These are phyloP conservation scores for Maudiozyma bulderi DNA, from an alignment of 805 yeast species.

Conservation along the genomic window DNA sequence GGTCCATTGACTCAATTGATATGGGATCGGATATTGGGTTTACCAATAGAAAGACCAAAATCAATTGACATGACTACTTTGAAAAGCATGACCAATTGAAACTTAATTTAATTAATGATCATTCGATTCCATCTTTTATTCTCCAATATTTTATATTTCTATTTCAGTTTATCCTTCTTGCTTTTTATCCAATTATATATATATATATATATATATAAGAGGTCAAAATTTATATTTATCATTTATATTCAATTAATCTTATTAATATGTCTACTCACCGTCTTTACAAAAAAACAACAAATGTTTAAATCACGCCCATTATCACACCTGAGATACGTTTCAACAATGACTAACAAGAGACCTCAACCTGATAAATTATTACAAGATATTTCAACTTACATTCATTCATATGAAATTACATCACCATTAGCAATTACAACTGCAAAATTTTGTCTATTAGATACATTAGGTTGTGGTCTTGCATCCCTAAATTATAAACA, in stretches of 20 bases:
- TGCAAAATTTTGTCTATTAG: constrained; percentile 46
- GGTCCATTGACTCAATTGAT: constrained; percentile 74
- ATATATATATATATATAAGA: too few species aligned
- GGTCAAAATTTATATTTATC: neutral
- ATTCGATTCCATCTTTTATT: neutral
- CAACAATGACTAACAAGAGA: constrained; percentile 31
- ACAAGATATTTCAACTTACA: constrained; percentile 40
- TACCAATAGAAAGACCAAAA: constrained; percentile 79
- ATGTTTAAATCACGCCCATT: neutral
- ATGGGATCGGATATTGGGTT: constrained; percentile 66
- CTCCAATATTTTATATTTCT: too few species aligned
- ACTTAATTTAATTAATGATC: neutral
- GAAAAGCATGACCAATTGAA: neutral
- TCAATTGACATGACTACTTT: constrained; percentile 19
- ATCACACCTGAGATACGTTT: neutral
- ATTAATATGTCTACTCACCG: neutral
- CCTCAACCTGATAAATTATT: constrained; percentile 44
- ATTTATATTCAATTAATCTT: too few species aligned
- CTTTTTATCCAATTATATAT: neutral
- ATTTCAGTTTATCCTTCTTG: too few species aligned
- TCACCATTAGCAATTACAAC: constrained; percentile 43
- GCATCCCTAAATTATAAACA: constrained; percentile 47
- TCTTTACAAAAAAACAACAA: neutral
- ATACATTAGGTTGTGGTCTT: constrained; percentile 51
- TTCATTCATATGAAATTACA: constrained; percentile 36